Evolutionary conservation across 2,329 filamentous ascomycete species (phyloP).

Genomic region (Nemania sp.): DNA sequence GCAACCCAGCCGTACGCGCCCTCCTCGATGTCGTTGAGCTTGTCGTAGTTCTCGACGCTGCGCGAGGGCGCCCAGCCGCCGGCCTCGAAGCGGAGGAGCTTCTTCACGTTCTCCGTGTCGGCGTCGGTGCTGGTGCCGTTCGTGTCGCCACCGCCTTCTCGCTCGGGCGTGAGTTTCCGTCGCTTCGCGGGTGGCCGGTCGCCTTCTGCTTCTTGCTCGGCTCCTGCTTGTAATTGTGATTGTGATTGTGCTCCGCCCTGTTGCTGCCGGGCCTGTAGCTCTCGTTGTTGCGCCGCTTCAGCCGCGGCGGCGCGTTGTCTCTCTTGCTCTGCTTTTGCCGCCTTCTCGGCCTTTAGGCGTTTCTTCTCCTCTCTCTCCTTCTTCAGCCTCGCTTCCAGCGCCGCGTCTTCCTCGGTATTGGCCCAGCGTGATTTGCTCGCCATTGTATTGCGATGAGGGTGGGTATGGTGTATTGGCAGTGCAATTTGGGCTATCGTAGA

Average conservation of each 20-base stretch:
- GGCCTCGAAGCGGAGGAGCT: constrained; percentile 72
- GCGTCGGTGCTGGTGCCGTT: constrained; percentile 4
- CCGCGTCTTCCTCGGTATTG: constrained; percentile 79
- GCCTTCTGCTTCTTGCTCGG: constrained; percentile 36
- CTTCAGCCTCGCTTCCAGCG: constrained; percentile 71
- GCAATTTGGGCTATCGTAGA: constrained; percentile 4
- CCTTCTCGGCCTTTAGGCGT: constrained; percentile 80
- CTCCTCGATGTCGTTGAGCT: constrained; percentile 96
- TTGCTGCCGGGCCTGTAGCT: constrained; percentile 26
- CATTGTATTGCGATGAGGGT: constrained; percentile 50
- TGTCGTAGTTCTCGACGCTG: constrained; percentile 86
- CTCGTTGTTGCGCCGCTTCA: constrained; percentile 35
- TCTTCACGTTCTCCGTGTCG: constrained; percentile 49
- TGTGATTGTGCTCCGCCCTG: constrained; percentile 23
- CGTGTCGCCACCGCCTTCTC: constrained; percentile 26
- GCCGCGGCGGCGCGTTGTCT: constrained; percentile 31
- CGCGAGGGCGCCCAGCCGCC: constrained; percentile 71
- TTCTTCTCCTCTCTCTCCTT: constrained; percentile 89
- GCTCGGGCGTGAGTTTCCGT: constrained; percentile 60
- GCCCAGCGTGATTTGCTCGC: constrained; percentile 83
- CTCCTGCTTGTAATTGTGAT: constrained; percentile 29
- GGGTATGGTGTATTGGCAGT: neutral
- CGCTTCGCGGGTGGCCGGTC: constrained; percentile 61
- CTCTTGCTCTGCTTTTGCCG: constrained; percentile 68
- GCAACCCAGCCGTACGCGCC: constrained; percentile 96